Conservation (phyloP, 1,284 basidiomycete genomes). For the Ceraceosorus guamensis region DNA sequence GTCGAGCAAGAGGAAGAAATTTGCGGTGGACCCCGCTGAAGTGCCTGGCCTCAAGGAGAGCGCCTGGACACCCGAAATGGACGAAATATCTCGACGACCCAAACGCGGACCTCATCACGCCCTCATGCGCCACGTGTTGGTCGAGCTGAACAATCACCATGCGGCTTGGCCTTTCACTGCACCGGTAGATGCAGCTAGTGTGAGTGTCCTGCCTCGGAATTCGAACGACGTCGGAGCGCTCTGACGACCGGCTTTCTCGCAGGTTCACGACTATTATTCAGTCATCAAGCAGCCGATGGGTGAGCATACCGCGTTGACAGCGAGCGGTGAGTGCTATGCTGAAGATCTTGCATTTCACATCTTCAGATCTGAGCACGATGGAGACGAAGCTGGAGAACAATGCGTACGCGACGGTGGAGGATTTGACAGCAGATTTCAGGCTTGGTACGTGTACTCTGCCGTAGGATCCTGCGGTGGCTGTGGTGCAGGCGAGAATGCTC, state of each 20-base stretch:
- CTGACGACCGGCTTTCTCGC: conserved; percentile 35
- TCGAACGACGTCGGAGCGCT: not conserved
- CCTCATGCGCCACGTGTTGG: conserved; percentile 73
- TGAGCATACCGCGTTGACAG: conserved; percentile 49
- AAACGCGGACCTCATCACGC: conserved; percentile 57
- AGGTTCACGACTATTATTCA: conserved; percentile 85
- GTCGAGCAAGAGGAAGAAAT: conserved; percentile 1
- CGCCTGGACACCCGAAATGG: conserved; percentile 85
- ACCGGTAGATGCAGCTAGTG: conserved; percentile 65
- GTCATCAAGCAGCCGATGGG: conserved; percentile 91
- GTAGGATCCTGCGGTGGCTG: not conserved
- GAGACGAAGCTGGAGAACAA: conserved; percentile 78
- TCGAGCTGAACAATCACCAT: conserved; percentile 72
- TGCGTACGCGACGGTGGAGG: conserved; percentile 66
- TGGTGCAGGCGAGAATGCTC: too few species aligned
- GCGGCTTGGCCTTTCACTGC: conserved; percentile 78
- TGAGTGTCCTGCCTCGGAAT: not conserved
- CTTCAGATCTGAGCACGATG: conserved; percentile 79
- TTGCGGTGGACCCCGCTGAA: conserved; percentile 32
- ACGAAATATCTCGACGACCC: conserved; percentile 61
- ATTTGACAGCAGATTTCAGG: conserved; percentile 69
- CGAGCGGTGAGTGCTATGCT: not conserved
- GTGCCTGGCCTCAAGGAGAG: conserved; percentile 57
- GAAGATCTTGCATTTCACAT: not conserved
- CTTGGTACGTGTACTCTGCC: conserved; percentile 53